Conservation (phyloP, 306 rosid species). For the Lagenaria siceraria region DNA sequence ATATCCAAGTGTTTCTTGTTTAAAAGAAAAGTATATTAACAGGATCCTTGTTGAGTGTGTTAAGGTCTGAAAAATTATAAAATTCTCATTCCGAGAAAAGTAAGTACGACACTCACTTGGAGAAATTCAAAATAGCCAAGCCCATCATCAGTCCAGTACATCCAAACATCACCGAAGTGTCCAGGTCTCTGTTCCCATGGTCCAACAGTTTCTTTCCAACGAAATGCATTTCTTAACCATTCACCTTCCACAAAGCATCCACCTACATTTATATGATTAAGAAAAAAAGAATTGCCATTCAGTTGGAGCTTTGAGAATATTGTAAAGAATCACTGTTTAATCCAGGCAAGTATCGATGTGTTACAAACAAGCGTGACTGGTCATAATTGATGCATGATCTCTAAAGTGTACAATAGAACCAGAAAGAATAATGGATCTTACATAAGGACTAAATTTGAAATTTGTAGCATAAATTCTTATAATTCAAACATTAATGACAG, state of each 20-base stretch:
- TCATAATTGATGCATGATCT: not conserved
- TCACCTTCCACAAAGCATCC: constrained; percentile 98
- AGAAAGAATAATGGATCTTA: not conserved
- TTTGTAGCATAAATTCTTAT: not conserved
- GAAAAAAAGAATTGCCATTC: not conserved
- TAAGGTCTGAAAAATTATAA: not conserved
- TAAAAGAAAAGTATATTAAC: not conserved
- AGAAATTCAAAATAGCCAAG: constrained; percentile 92
- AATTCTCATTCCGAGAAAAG: not conserved
- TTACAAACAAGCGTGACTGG: not conserved
- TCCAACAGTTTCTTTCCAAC: constrained; percentile 80
- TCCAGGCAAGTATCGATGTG: not conserved
- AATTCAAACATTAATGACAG: not conserved
- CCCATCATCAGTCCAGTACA: constrained; percentile 97
- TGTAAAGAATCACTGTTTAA: not conserved
- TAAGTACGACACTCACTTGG: constrained; percentile 39
- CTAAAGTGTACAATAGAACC: not conserved
- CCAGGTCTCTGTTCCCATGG: constrained; percentile 99
- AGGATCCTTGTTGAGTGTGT: not conserved
- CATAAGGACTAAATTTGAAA: not conserved
- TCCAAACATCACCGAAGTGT: constrained; percentile 98
- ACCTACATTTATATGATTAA: constrained; percentile 25
- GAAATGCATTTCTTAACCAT: constrained; percentile 91
- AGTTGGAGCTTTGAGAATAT: not conserved
- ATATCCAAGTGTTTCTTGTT: not conserved